Base-by-base conservation (phyloP, 2,329 filamentous ascomycete genomes). In the Arthrobotrys iridis region DNA sequence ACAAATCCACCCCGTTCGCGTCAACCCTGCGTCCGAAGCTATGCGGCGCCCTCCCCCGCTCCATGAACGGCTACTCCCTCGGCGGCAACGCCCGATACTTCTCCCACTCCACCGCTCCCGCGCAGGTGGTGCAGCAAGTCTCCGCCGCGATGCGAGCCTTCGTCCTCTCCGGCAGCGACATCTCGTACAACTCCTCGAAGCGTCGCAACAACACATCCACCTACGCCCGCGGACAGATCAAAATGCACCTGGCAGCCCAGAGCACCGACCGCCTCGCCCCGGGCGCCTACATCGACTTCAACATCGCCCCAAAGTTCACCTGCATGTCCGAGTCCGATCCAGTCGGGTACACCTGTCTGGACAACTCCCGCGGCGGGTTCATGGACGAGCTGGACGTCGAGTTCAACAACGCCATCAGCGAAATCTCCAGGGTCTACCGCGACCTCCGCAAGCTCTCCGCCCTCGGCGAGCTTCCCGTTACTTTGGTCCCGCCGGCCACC, bases 71-170 rank as follows among this genome's bases (percentile, higher is more conserved):
- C n/a, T 99, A 99, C 81, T 86, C 86, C 77, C 84, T 92, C 40
- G 83, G 86, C 66, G 92, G 92, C 28, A 88, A 89, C 57, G 90
- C 90, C 30, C 86, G 89, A 50, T 82, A 88, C 84, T 98, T 98
- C 83, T 96, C 93, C 0, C 93, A 97, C 83, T 88, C 89, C 0
- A 93, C 94, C 0, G 90, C 92, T 7, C 93, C 93, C 40, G 93
- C 93, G 0, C 92, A 98, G 82, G 93, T 98, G 50, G 88, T 98
- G 62, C 59, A 91, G 95, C 82, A 97, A 97, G 82, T n/a, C 96
- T 74, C 93, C 10, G 90, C 93, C 79, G 95, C 93, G 3, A 90
- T 98, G 80, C 89, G 95, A 63, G 93, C 93, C 10, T 97, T 99
- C 83, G 90, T 92, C 83, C 86, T 97, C n/a, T 93, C 91, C 0